These are phyloP conservation scores for Sabuloglossum arenarium DNA, from an alignment of 495 filamentous ascomycete species.

Conservation along the genomic window DNA sequence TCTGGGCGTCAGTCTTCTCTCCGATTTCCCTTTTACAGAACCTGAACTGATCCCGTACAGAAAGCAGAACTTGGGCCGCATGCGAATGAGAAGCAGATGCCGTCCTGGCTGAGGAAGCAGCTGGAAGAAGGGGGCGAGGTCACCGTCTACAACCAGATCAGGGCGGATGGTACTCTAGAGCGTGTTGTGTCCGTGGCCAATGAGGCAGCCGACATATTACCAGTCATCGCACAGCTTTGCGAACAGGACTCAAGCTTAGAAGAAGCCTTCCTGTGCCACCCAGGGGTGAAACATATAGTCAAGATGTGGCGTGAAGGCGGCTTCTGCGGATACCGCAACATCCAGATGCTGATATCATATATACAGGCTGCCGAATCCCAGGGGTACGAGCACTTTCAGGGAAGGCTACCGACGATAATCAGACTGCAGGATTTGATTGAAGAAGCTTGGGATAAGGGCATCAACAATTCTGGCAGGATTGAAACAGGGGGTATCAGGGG, in stretches of 20 bases:
- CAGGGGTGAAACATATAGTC: slow-evolving; percentile 55
- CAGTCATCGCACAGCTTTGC: slow-evolving; percentile 49
- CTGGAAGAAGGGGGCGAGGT: slow-evolving; percentile 43
- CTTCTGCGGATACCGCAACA: slow-evolving; percentile 92
- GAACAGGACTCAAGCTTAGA: slow-evolving; percentile 39
- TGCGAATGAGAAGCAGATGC: slow-evolving; percentile 79
- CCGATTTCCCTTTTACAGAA: neutral
- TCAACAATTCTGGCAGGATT: slow-evolving; percentile 46
- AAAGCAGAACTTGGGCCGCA: slow-evolving; percentile 60
- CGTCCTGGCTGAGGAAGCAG: slow-evolving; percentile 47
- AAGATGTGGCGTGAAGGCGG: slow-evolving; percentile 67
- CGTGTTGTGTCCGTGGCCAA: slow-evolving; percentile 32
- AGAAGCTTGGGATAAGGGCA: slow-evolving; percentile 69
- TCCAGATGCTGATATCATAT: slow-evolving; percentile 80
- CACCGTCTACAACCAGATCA: slow-evolving; percentile 32
- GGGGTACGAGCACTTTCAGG: slow-evolving; percentile 37
- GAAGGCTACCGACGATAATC: slow-evolving; percentile 55
- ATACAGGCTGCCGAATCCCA: slow-evolving; percentile 34
- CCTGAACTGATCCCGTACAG: slow-evolving; percentile 13
- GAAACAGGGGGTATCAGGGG: slow-evolving; percentile 79
- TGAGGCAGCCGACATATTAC: slow-evolving; percentile 45
- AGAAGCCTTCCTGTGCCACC: slow-evolving; percentile 62
- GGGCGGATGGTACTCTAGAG: slow-evolving; percentile 25
- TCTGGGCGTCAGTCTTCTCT: neutral
- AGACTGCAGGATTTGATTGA: slow-evolving; percentile 80